These are phyloP conservation scores for Lipomyces mesembrius DNA, from an alignment of 805 yeast genomes.

Conservation along the genomic window DNA sequence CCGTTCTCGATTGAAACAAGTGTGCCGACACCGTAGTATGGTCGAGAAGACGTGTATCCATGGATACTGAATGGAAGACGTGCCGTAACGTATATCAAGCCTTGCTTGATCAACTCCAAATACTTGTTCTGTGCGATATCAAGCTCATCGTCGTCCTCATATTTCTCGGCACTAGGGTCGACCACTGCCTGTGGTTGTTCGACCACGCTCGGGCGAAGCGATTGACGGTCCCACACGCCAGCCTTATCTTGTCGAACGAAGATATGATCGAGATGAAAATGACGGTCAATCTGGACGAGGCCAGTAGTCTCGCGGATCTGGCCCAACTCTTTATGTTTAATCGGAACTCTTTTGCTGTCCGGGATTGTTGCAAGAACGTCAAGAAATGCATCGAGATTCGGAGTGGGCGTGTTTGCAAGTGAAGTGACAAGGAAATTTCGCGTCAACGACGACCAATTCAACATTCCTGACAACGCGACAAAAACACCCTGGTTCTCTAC, in stretches of 20 bases:
- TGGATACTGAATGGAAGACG: constrained; percentile 37
- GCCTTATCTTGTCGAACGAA: constrained; percentile 30
- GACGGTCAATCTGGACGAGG: constrained; percentile 35
- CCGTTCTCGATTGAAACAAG: constrained; percentile 23
- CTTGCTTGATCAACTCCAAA: constrained; percentile 23
- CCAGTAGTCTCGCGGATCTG: constrained; percentile 25
- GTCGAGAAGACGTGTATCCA: constrained; percentile 31
- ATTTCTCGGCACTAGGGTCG: background rate
- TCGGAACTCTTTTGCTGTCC: constrained; percentile 27
- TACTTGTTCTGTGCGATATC: constrained; percentile 1
- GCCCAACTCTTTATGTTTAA: constrained; percentile 32
- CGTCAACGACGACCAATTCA: constrained; percentile 29
- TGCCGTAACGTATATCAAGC: constrained; percentile 29
- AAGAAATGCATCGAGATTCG: constrained; percentile 28
- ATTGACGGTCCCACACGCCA: constrained; percentile 35
- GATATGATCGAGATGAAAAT: constrained; percentile 33
- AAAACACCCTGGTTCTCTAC: constrained; percentile 34
- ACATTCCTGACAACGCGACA: constrained; percentile 35
- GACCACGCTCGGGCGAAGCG: constrained; percentile 1
- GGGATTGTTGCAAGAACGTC: constrained; percentile 24
- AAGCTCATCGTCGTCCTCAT: constrained; percentile 24
- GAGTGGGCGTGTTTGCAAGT: constrained; percentile 29
- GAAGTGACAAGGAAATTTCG: constrained; percentile 32
- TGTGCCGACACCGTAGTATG: constrained; percentile 33
- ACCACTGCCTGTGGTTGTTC: background rate